These are phyloP conservation scores for Calonectria ilicicola DNA, from an alignment of 2,329 filamentous ascomycete species.

Conservation along the genomic window DNA sequence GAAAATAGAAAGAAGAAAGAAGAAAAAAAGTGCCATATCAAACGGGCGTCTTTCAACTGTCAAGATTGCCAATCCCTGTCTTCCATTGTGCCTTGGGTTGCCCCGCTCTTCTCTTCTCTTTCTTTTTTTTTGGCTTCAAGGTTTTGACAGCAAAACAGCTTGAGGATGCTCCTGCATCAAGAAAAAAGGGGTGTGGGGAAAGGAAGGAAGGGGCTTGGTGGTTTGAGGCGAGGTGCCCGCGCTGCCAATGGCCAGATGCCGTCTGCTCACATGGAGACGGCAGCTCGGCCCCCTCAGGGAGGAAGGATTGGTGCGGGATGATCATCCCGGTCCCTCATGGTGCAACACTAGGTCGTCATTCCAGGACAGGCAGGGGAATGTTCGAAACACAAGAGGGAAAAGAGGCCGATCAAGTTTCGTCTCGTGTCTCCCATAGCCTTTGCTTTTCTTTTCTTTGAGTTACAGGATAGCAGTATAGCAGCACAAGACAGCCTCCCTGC, in stretches of 20 bases:
- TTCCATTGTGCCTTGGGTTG: background rate
- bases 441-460: no score
- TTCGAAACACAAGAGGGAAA: background rate
- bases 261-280: conserved; percentile 9
- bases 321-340: background rate
- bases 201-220: conserved; percentile 11
- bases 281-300: background rate
- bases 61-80: background rate
- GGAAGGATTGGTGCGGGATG: background rate
- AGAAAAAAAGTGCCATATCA: background rate
- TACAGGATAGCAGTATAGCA: background rate
- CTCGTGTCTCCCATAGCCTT: background rate
- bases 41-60: background rate
- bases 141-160: background rate
- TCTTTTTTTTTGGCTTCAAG: no score
- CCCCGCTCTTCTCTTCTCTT: background rate
- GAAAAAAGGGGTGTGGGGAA: background rate
- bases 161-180: background rate
- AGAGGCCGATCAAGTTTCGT: background rate
- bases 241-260: conserved; percentile 4
- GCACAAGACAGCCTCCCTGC: background rate
- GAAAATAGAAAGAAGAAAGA: background rate
- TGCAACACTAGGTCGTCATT: background rate
- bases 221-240: conserved; percentile 8
- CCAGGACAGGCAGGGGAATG: background rate